These are phyloP conservation scores for Rhizopogon roseolus DNA, from an alignment of 768 basidiomycete genomes.

Conservation along the genomic window DNA sequence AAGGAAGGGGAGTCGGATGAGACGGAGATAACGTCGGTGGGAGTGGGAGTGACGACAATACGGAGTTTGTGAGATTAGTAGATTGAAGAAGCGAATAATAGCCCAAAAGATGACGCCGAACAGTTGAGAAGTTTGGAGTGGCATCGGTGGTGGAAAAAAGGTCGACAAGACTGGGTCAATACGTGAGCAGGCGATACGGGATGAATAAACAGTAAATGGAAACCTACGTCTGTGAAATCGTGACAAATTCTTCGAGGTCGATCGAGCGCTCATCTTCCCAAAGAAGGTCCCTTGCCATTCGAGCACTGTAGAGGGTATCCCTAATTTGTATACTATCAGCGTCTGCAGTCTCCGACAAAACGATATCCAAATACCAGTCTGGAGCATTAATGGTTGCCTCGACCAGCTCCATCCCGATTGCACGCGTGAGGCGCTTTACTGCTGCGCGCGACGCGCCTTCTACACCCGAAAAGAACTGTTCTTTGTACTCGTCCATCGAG, in stretches of 20 bases:
- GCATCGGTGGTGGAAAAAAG: constrained; percentile 71
- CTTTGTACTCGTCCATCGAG: constrained; percentile 63
- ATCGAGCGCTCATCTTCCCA: constrained; percentile 82
- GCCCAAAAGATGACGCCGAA: constrained; percentile 69
- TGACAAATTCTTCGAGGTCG: constrained; percentile 75
- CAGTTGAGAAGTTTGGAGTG: constrained; percentile 51
- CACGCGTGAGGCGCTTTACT: constrained; percentile 80
- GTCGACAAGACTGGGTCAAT: constrained; percentile 69
- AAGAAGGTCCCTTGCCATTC: constrained; percentile 91
- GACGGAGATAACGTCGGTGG: constrained; percentile 81
- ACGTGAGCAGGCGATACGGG: constrained; percentile 15
- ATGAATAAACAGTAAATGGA: constrained; percentile 5
- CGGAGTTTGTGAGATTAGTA: constrained; percentile 79
- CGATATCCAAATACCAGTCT: constrained; percentile 67
- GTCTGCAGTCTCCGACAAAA: constrained; percentile 9
- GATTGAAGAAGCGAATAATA: constrained; percentile 87
- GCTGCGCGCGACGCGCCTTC: constrained; percentile 72
- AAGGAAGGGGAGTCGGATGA: constrained; percentile 65
- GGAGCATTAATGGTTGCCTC: constrained; percentile 86
- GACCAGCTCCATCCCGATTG: constrained; percentile 65
- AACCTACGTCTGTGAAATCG: constrained; percentile 86
- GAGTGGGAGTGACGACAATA: constrained; percentile 79
- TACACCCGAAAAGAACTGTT: constrained; percentile 66
- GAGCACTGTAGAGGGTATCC: constrained; percentile 86
- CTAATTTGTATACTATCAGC: constrained; percentile 36